Percentiles rank a stretch among this genome's conserved stretches.
Conservation (phyloP, 192 early-diverging fungal species). For the Gigaspora rosea region DNA sequence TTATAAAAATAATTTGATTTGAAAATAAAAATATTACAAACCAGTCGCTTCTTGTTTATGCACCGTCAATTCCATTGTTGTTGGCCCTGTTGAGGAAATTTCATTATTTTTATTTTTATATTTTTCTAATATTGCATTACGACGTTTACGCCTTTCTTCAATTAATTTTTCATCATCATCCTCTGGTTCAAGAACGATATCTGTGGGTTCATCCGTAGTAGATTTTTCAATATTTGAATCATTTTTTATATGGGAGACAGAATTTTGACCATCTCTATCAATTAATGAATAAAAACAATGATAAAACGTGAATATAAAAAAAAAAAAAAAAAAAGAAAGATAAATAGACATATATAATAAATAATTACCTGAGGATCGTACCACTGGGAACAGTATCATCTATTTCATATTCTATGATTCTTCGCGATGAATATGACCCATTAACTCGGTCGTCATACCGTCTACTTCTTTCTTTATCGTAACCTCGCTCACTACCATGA, state of each 20-base stretch:
- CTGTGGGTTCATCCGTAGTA: slow-evolving; percentile 33
- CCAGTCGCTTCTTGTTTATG: slow-evolving; percentile 16
- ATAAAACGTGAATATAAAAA: slow-evolving; percentile 5
- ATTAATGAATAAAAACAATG: not conserved
- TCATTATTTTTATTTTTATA: slow-evolving; percentile 54
- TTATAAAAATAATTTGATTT: not conserved
- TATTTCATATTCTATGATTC: slow-evolving; percentile 41
- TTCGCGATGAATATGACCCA: slow-evolving; percentile 27
- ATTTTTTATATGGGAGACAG: slow-evolving; percentile 23
- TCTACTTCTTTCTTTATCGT: slow-evolving; percentile 26
- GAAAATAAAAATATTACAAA: not conserved
- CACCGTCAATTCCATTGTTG: slow-evolving; percentile 19
- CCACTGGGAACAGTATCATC: slow-evolving; percentile 3
- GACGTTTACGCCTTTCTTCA: slow-evolving; percentile 80
- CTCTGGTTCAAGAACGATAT: slow-evolving; percentile 55
- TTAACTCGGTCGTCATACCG: slow-evolving; percentile 34
- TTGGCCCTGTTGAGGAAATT: slow-evolving; percentile 31
- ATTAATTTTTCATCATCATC: slow-evolving; percentile 79
- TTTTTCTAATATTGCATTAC: slow-evolving; percentile 74
- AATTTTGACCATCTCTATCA: slow-evolving; percentile 35
- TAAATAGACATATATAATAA: not conserved
- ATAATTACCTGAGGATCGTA: not conserved
- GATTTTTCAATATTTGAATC: slow-evolving; percentile 30
- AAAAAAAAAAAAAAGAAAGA: not conserved
- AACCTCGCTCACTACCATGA: not conserved